Conservation (phyloP, 1,139 yeast genomes). For the Komagataea norvegica region DNA sequence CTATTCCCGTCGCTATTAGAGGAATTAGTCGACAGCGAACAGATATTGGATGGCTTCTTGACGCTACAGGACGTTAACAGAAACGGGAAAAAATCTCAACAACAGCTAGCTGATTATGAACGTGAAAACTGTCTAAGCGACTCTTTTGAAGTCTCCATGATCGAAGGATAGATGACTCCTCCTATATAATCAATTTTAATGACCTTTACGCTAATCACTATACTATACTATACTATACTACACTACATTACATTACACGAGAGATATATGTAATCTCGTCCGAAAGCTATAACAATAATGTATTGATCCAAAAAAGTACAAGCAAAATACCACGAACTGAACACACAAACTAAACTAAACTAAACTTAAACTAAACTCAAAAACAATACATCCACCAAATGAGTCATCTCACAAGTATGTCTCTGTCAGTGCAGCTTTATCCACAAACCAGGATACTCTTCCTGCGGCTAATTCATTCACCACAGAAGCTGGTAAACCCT, state of each 20-base stretch:
- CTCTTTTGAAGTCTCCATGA: slow-evolving; percentile 7
- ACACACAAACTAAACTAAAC: no score
- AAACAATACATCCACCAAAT: no score
- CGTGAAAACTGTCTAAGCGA: slow-evolving; percentile 3
- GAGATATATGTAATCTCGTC: no score
- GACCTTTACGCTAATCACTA: no score
- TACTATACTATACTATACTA: no score
- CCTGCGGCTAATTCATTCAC: slow-evolving; percentile 97
- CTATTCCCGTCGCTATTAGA: slow-evolving; percentile 3
- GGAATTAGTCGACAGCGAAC: slow-evolving; percentile 4
- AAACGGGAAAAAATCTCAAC: background rate
- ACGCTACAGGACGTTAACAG: slow-evolving; percentile 5
- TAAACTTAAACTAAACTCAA: no score
- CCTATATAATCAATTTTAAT: no score
- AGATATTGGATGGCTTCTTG: slow-evolving; percentile 6
- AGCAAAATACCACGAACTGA: no score
- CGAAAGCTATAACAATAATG: no score
- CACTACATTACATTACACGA: no score
- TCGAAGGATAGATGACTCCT: slow-evolving; percentile 2
- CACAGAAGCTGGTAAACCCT: slow-evolving; percentile 89
- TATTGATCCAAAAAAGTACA: no score
- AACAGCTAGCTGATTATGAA: background rate
- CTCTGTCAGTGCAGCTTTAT: slow-evolving; percentile 87
- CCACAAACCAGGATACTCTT: slow-evolving; percentile 96
- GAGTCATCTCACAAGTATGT: slow-evolving; percentile 41